A percentile compares a stretch with the other conserved stretches of the same genome.
These are phyloP conservation scores for Haplographium delicatum DNA, from an alignment of 495 filamentous ascomycete species.

Conservation along the genomic window DNA sequence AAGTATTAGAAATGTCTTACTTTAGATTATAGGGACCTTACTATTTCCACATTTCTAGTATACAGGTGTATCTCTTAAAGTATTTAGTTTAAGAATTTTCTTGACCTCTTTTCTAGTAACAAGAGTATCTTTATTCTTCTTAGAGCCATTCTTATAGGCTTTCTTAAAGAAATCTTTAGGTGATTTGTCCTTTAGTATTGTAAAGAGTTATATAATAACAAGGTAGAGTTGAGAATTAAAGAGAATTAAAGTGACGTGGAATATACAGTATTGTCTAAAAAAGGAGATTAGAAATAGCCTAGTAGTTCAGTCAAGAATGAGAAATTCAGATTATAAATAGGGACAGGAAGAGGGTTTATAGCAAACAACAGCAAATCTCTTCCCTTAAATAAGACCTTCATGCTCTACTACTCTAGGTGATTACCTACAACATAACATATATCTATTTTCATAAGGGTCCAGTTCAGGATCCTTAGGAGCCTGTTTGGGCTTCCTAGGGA, in stretches of 20 bases:
- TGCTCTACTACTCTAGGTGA: conserved; percentile 1
- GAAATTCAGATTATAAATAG: conserved; percentile 13
- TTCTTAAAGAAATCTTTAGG: conserved; percentile 3
- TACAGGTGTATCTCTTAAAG: neutral
- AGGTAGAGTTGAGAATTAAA: conserved; percentile 11
- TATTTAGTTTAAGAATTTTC: neutral
- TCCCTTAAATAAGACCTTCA: conserved; percentile 15
- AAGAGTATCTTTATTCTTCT: conserved; percentile 1
- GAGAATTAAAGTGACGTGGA: conserved; percentile 6
- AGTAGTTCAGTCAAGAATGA: conserved; percentile 14
- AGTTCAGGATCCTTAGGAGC: conserved; percentile 19
- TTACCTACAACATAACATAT: conserved; percentile 13
- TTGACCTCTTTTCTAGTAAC: neutral
- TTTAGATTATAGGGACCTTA: too few relatives aligned
- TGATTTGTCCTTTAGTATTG: neutral
- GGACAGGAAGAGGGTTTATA: conserved; percentile 13
- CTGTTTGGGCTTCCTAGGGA: conserved; percentile 4
- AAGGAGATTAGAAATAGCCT: conserved; percentile 13
- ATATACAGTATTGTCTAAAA: conserved; percentile 10
- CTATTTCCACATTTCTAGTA: too few relatives aligned
- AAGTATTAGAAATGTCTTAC: too few relatives aligned
- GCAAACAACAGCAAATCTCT: conserved; percentile 18
- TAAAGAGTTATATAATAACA: neutral
- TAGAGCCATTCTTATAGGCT: neutral
- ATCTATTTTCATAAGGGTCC: conserved; percentile 20